These are phyloP conservation scores for Biscogniauxia mediterranea DNA, from an alignment of 2,329 filamentous ascomycete genomes.

Conservation along the genomic window DNA sequence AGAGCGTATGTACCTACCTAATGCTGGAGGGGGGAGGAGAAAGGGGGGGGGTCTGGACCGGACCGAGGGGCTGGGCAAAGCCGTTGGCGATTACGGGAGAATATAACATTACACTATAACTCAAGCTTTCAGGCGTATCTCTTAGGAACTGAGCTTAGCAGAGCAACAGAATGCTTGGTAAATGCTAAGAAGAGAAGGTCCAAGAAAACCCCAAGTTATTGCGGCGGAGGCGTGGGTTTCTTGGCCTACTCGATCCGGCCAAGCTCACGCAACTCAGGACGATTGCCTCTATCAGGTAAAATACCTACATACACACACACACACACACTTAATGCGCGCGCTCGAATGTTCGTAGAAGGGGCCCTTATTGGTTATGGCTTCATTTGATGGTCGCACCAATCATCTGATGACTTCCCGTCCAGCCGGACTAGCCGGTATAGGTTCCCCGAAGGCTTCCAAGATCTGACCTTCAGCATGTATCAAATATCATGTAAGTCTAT, in stretches of 20 bases:
- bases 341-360: background rate
- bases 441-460: background rate
- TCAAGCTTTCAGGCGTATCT: background rate
- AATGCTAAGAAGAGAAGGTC: background rate
- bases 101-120: background rate
- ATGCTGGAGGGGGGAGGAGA: too few relatives aligned
- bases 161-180: background rate
- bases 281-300: background rate
- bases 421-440: background rate
- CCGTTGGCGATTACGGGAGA: background rate
- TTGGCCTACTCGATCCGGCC: background rate
- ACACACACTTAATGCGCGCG: too few relatives aligned
- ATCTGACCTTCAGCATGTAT: too few relatives aligned
- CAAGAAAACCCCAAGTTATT: background rate
- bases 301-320: background rate
- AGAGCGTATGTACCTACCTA: too few relatives aligned
- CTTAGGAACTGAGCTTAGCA: background rate
- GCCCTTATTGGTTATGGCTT: background rate
- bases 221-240: background rate
- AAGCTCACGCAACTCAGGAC: background rate
- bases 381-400: background rate
- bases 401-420: background rate
- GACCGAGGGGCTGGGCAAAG: background rate
- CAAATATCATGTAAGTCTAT: too few relatives aligned
- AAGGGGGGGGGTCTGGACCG: background rate